phyloP scores from a whole-genome alignment of 2,329 filamentous ascomycete genomes.

The Clarireedia homoeocarpa region DNA sequence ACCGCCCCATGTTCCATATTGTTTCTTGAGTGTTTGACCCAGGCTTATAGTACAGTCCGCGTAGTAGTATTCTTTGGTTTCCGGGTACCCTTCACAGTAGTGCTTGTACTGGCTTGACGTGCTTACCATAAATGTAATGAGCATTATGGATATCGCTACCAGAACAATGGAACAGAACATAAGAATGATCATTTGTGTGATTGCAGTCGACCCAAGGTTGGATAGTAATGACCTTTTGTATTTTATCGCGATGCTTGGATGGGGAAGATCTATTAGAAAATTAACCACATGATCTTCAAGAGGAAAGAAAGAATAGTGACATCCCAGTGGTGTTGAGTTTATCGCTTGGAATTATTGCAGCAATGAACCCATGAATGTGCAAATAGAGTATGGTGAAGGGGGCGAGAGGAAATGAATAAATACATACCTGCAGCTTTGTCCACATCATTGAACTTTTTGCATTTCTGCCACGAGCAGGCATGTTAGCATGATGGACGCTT shows the following conservation, averaged over 20 bases:
- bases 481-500: neutral
- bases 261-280: slow-evolving; percentile 10
- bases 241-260: slow-evolving; percentile 21
- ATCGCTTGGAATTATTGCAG: too few species aligned
- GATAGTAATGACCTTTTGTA: slow-evolving; percentile 19
- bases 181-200: slow-evolving; percentile 18
- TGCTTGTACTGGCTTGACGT: neutral
- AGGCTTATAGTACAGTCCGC: neutral
- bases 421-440: slow-evolving; percentile 14
- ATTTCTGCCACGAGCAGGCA: slow-evolving; percentile 4
- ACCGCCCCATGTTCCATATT: slow-evolving; percentile 15
- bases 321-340: too few species aligned
- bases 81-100: neutral
- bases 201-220: slow-evolving; percentile 16
- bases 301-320: too few species aligned
- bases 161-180: slow-evolving; percentile 15
- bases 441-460: slow-evolving; percentile 18
- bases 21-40: neutral
- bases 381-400: neutral
- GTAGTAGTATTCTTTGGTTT: too few species aligned
- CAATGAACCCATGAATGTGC: too few species aligned
- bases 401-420: neutral
- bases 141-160: slow-evolving; percentile 11
- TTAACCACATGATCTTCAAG: neutral
- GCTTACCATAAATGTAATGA: slow-evolving; percentile 8